Evolutionary conservation across 768 basidiomycete genomes (phyloP), one percentile per base, ranked within the genome.

Genomic region (Russula sp.): DNA sequence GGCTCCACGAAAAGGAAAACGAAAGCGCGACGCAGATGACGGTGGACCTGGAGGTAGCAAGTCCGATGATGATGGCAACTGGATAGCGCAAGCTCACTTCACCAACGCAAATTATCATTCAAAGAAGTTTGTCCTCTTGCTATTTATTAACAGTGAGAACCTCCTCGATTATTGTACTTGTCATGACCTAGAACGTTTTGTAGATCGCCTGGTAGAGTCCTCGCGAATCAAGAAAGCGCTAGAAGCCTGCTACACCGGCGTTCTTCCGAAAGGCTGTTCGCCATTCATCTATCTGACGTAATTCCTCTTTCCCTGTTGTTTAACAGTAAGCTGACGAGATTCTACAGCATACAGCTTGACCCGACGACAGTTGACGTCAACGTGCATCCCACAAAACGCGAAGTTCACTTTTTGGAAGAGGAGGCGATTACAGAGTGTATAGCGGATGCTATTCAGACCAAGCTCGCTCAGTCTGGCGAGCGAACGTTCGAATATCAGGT

Each of bases 271-370:
- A 74, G 95, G 94, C 6, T 76, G 87, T 10, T 88, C 77, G 39
- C 94, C 96, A 1, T 98, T 95, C 74, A 79, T 96, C n/a, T 98
- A 98, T 73, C 78, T 98, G 42, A 94, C 92, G 94, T 93, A 62
- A 20, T 77, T 39, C 32, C 18, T 31, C 42, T 11, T 14, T 11
- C 13, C 63, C 11, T 31, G 4, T 40, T 22, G 45, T 57, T 22
- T n/a, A 27, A 35, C 6, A 35, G 13, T 18, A 50, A 37, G 18
- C 44, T 35, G 13, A 55, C 62, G 64, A 14, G 14, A 32, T 50
- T 60, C 13, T 31, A 10, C 64, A 95, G 94, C 68, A 73, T 98
- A 48, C 79, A 86, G 48, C 87, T 98, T 68, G 87, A 94, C 64
- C 93, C 94, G 0, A 81, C 84, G 35, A 85, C 89, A 31, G 88